Base-by-base conservation (phyloP, 768 basidiomycete genomes). In the Fibroporia radiculosa region DNA sequence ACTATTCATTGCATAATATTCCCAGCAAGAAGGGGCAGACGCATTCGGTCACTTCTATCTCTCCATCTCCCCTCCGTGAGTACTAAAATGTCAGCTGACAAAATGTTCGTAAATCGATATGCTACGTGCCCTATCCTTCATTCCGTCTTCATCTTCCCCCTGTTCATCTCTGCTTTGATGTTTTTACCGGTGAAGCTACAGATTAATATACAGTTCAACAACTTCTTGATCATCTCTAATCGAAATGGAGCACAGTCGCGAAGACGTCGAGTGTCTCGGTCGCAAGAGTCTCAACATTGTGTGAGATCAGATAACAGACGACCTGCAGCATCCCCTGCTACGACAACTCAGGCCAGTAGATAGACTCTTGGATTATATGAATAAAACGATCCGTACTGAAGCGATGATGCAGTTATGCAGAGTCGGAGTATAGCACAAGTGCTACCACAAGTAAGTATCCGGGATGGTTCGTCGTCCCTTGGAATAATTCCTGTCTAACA, bases 141-240 rank as follows among this genome's bases (percentile, higher is more conserved):
- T 16, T 27, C 23, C 39, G 10, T 40, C 24, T 14, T 27, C 22
- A 10, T n/a, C 39, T 26, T 40, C 26, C 39, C 8, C 19, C 19
- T 12, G 23, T 26, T n/a, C 8, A 31, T 31, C n/a, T 31, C 34
- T 18, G 6, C 6, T 35, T 8, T 23, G 29, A 42, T 42, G 41
- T 10, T 42, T 3, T 29, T 42, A 11, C 41, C 41, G 6, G 25
- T 42, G n/a, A 42, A 42, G 41, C 20, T 42, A 18, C 16, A 29
- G n/a, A n/a, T 42, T 22, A 42, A 31, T 19, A 42, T 42, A 5
- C 41, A 42, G 41, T 3, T 42, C 41, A 42, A 42, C 41, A 8
- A 35, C 34, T 35, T 35, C 16, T 35, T 35, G 34, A 10, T 35
- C 16, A 6, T 35, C 34, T 35, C 34, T 7, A 12, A 35, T 19